Evolutionary conservation across 805 yeast species (phyloP).

Genomic region (Nakazawaea pomicola): DNA sequence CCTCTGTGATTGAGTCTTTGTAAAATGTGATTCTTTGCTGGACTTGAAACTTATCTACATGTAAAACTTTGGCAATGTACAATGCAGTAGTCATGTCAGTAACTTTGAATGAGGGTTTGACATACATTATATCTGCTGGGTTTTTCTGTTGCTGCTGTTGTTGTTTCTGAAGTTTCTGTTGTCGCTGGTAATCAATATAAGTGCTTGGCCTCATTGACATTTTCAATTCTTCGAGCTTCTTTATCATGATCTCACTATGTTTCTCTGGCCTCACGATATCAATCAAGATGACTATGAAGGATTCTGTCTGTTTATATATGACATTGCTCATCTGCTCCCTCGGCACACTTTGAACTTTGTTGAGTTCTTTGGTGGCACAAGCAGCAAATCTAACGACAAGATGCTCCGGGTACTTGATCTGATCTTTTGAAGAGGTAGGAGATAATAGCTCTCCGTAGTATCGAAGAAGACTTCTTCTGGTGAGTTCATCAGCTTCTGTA

Average conservation of each 20-base stretch:
- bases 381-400: constrained; percentile 48
- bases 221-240: constrained; percentile 40
- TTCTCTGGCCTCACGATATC: constrained; percentile 32
- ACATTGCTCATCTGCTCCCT: constrained; percentile 19
- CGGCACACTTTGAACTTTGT: constrained; percentile 28
- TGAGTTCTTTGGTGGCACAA: constrained; percentile 46
- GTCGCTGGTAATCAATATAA: constrained; percentile 19
- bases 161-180: constrained; percentile 1
- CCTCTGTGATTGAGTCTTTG: constrained; percentile 35
- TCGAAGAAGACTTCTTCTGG: constrained; percentile 55
- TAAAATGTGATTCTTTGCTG: constrained; percentile 49
- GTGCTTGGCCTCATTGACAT: constrained; percentile 21
- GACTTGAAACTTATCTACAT: constrained; percentile 39
- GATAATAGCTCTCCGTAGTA: constrained; percentile 57
- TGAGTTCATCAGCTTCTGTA: constrained; percentile 34
- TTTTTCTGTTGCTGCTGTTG: constrained; percentile 3
- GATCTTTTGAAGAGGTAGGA: constrained; percentile 29
- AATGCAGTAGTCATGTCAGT: constrained; percentile 50
- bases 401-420: constrained; percentile 36
- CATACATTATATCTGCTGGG: constrained; percentile 18
- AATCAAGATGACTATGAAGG: constrained; percentile 30
- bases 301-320: constrained; percentile 22
- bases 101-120: constrained; percentile 46
- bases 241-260: constrained; percentile 31
- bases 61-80: constrained; percentile 46